phyloP scores from a whole-genome alignment of 1,284 basidiomycete genomes.

The Thelephora terrestris region DNA sequence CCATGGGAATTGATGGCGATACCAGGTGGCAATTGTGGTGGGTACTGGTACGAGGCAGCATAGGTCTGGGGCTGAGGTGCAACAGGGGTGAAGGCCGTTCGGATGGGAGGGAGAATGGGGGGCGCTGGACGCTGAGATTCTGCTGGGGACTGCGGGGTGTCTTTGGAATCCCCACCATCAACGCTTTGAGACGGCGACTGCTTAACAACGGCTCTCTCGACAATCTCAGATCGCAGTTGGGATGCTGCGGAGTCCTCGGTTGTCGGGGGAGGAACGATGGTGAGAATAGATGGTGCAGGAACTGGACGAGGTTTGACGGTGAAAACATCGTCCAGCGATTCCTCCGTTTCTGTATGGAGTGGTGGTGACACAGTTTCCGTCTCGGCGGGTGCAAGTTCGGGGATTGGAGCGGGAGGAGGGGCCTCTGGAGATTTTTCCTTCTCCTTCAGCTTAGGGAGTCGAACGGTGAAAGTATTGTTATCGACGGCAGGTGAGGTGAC shows the following conservation, averaged over 20 bases:
- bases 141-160: constrained; percentile 4
- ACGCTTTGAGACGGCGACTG: background rate
- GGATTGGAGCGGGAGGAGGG: background rate
- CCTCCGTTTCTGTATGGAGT: constrained; percentile 26
- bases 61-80: constrained; percentile 36
- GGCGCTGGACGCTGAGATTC: constrained; percentile 21
- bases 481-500: constrained; percentile 26
- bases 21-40: constrained; percentile 57
- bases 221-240: background rate
- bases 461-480: constrained; percentile 42
- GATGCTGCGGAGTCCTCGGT: constrained; percentile 17
- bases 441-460: constrained; percentile 34
- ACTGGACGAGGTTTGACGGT: constrained; percentile 39
- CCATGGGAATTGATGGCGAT: constrained; percentile 64
- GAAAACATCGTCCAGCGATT: constrained; percentile 42
- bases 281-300: constrained; percentile 15
- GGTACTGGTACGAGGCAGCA: constrained; percentile 53
- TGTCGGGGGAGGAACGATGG: constrained; percentile 9
- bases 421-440: constrained; percentile 20
- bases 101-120: constrained; percentile 43
- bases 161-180: background rate
- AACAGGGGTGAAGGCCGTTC: constrained; percentile 46
- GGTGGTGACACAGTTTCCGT: constrained; percentile 14
- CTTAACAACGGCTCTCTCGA: background rate
- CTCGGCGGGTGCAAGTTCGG: background rate